A percentile compares a stretch with the other conserved stretches of the same genome.
Conservation (phyloP, 176 grass and related monocot genomes). For the Oryza meridionalis region DNA sequence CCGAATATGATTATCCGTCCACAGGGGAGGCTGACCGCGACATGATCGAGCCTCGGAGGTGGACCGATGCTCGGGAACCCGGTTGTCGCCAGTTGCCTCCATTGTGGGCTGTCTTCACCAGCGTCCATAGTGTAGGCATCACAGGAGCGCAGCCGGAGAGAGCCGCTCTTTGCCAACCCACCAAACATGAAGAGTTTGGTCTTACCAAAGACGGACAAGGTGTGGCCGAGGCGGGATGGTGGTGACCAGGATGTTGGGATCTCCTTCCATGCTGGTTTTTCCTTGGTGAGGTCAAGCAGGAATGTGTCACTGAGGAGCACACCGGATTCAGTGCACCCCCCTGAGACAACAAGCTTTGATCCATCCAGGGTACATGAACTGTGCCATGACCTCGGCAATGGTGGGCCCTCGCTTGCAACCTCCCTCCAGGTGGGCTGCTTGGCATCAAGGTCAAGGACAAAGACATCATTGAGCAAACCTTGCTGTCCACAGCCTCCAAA, state of each 20-base stretch:
- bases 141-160: slow-evolving; percentile 67
- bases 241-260: slow-evolving; percentile 68
- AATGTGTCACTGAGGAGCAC: slow-evolving; percentile 90
- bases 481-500: slow-evolving; percentile 88
- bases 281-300: slow-evolving; percentile 81
- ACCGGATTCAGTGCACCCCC: slow-evolving; percentile 80
- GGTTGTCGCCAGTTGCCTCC: slow-evolving; percentile 69
- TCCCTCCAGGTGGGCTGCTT: slow-evolving; percentile 91
- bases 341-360: slow-evolving; percentile 90
- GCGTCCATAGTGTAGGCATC: slow-evolving; percentile 78
- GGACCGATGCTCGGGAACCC: slow-evolving; percentile 55
- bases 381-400: slow-evolving; percentile 95
- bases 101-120: slow-evolving; percentile 69
- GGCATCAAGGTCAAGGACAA: slow-evolving; percentile 88
- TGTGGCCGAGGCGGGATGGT: slow-evolving; percentile 84
- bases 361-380: slow-evolving; percentile 93
- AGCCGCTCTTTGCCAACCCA: slow-evolving; percentile 84
- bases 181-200: slow-evolving; percentile 96
- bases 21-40: slow-evolving; percentile 77
- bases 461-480: slow-evolving; percentile 89
- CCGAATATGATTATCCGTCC: slow-evolving; percentile 93
- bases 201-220: slow-evolving; percentile 68
- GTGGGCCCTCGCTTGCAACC: slow-evolving; percentile 54
- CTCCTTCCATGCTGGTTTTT: slow-evolving; percentile 85
- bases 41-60: slow-evolving; percentile 89